Percentiles rank a stretch among this genome's conserved stretches.
phyloP scores from a whole-genome alignment of 805 yeast genomes.

The Ogataea thermomethanolica region DNA sequence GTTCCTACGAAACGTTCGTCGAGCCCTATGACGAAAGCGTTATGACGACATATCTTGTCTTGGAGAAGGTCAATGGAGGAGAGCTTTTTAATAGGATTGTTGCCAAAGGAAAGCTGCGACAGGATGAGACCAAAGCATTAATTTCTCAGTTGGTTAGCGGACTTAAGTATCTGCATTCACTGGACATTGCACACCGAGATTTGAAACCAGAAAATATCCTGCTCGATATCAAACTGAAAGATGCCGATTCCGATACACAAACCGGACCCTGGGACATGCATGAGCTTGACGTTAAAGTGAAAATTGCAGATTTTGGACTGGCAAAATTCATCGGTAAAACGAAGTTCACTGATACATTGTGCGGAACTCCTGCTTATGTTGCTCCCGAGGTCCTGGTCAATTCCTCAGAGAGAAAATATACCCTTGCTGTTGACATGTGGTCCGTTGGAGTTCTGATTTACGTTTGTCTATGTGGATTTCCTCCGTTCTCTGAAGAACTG shows the following conservation, averaged over 20 bases:
- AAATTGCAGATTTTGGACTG: conserved; percentile 81
- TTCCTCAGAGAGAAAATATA: conserved; percentile 50
- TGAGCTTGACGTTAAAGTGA: conserved; percentile 61
- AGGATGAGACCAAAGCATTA: conserved; percentile 58
- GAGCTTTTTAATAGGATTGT: conserved; percentile 73
- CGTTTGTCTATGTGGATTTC: conserved; percentile 80
- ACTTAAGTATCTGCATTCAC: conserved; percentile 81
- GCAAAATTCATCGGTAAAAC: conserved; percentile 68
- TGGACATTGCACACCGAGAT: conserved; percentile 91
- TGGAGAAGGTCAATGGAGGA: conserved; percentile 73
- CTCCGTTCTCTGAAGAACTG: conserved; percentile 79
- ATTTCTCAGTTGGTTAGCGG: conserved; percentile 56
- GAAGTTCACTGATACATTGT: conserved; percentile 70
- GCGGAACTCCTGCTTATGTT: conserved; percentile 87
- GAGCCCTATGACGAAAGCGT: conserved; percentile 49
- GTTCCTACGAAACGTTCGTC: conserved; percentile 50
- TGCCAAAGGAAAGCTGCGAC: conserved; percentile 55
- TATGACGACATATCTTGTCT: conserved; percentile 55
- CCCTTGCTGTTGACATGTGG: conserved; percentile 78
- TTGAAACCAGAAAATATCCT: conserved; percentile 90
- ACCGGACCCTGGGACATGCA: conserved; percentile 56
- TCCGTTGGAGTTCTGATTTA: conserved; percentile 75
- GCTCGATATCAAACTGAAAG: conserved; percentile 43
- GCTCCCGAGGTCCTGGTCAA: conserved; percentile 73
- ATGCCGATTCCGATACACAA: conserved; percentile 8